Conservation (phyloP, 2,329 filamentous ascomycete genomes). For the Trichoderma sp. region DNA sequence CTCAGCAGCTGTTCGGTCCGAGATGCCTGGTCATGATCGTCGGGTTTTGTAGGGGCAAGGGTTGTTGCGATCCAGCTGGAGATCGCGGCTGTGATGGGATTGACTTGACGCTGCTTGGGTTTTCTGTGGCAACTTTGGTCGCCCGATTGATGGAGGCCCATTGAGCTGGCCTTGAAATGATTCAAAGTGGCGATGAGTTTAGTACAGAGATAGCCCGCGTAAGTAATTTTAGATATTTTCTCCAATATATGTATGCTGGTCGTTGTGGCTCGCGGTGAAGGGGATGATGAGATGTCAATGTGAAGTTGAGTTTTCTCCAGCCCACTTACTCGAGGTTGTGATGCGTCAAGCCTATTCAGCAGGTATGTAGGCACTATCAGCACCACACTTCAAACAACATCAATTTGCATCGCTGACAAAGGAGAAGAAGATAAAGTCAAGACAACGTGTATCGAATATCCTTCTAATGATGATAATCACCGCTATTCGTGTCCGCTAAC, state of each 20-base stretch:
- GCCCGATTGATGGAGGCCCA: slow-evolving; percentile 2
- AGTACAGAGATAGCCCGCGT: background rate
- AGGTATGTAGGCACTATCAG: background rate
- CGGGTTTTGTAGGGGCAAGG: slow-evolving; percentile 3
- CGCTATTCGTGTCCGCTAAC: slow-evolving; percentile 23
- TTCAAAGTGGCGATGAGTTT: too few species aligned
- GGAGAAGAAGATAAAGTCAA: background rate
- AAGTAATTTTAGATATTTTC: fast-evolving
- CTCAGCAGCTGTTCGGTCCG: slow-evolving; percentile 40
- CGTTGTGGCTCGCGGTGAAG: background rate
- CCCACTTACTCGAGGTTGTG: background rate
- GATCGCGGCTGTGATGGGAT: slow-evolving; percentile 41
- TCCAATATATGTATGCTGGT: too few species aligned
- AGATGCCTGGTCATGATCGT: slow-evolving; percentile 1
- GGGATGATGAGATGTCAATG: background rate
- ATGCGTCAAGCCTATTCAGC: background rate
- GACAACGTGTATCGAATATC: slow-evolving; percentile 4
- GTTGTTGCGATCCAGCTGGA: slow-evolving; percentile 35
- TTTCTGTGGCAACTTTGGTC: slow-evolving; percentile 31
- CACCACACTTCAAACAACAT: background rate
- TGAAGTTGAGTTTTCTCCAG: slow-evolving; percentile 5
- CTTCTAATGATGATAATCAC: slow-evolving; percentile 9
- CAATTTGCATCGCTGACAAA: background rate
- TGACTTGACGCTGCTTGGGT: slow-evolving; percentile 35
- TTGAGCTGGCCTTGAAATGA: background rate